Evolutionary conservation across 129 eudicot species (phyloP).

Genomic region (Helianthus tuberosus): DNA sequence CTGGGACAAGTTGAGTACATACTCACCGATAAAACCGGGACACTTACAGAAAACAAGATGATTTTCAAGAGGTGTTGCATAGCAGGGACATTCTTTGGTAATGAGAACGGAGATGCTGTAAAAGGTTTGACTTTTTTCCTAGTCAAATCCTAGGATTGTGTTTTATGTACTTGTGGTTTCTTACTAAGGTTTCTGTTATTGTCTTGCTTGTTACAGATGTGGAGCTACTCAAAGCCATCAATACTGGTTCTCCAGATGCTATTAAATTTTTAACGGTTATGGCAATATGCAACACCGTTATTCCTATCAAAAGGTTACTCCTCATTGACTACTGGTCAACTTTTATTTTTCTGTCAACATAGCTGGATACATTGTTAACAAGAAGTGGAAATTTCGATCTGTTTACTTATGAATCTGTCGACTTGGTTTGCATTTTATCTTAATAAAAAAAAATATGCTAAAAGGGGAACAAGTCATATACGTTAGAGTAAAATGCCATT

Average conservation of each 20-base stretch:
- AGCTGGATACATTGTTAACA: conserved; percentile 2
- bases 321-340: neutral
- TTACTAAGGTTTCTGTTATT: conserved; percentile 3
- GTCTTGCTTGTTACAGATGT: conserved; percentile 60
- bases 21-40: conserved; percentile 98
- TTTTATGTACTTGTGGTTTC: conserved; percentile 13
- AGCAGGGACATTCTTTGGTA: conserved; percentile 79
- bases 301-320: conserved; percentile 80
- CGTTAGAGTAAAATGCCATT: neutral
- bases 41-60: conserved; percentile 96
- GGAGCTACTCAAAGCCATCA: conserved; percentile 67
- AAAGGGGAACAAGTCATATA: neutral
- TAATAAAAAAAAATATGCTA: neutral
- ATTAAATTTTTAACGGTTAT: conserved; percentile 81
- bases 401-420: neutral
- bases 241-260: conserved; percentile 69
- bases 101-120: conserved; percentile 86
- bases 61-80: conserved; percentile 88
- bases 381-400: neutral
- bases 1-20: conserved; percentile 99
- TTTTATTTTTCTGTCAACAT: neutral
- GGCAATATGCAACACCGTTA: conserved; percentile 94
- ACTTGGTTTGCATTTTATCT: neutral
- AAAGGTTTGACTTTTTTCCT: conserved; percentile 54
- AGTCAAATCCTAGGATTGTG: conserved; percentile 7